Base-by-base conservation (phyloP, 768 basidiomycete species). In the Crepidotus variabilis region DNA sequence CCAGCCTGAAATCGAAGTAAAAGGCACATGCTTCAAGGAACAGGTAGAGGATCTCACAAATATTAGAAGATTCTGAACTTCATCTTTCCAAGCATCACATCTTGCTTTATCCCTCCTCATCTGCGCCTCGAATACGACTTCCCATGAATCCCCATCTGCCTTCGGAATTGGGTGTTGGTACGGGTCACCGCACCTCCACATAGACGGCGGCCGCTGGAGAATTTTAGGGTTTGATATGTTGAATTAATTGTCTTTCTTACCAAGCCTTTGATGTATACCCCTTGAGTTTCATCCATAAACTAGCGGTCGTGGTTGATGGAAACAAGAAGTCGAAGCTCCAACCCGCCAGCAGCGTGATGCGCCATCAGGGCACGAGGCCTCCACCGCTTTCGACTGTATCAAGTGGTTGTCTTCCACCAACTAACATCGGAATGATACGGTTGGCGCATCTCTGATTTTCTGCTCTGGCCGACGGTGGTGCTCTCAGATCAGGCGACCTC, bases 41-140 rank as follows among this genome's bases (percentile, higher is more conserved):
- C 2, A 33, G 45, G 4, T 23, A 48, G 23, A 61, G 10, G 50
- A 33, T 13, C 66, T 54, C 52, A 69, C 67, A 32, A 69, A 67
- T 14, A 69, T 65, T 22, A 66, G 57, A 13, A 69, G 52, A 36
- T 65, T 67, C 36, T 69, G 65, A 5, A 69, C 61, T 47, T 67
- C 68, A 34, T 67, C 66, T 39, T 60, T 65, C 66, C 66, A 67
- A 13, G 57, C 62, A 35, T 63, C 60, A 47, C 64, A 65, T 23
- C 50, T 57, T 2, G 50, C 48, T 22, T 60, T 56, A 52, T 61
- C 60, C 34, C 36, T 55, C 51, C 61, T 60, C 32, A 61, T 22
- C 6, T 58, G 28, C 6, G 60, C 53, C 6, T 61, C 47, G 20
- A 63, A 50, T 8, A 61, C 39, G 2, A 54, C 34, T n/a, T 52